Base-by-base conservation (phyloP, 208 protist genomes). In the Crithidia sp. region DNA sequence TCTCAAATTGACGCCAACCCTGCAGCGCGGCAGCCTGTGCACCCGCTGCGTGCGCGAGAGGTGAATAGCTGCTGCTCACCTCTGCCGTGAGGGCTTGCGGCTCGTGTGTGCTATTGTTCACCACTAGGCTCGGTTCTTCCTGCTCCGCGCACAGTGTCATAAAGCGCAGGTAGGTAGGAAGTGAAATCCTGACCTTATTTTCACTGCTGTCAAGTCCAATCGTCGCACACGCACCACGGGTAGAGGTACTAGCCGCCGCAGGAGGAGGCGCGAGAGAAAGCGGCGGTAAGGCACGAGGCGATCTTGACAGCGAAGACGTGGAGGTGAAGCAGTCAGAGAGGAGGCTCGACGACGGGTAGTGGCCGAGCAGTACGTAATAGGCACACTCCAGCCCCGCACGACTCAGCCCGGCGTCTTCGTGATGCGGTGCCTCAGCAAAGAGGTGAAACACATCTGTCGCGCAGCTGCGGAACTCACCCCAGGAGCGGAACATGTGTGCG, bases 401-500 rank as follows among this genome's bases (percentile, higher is more conserved):
- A 14, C 67, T 54, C 57, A 76, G 36, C 10, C 67, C 74, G 6
- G 57, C 28, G 17, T 55, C 56, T 17, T 0, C 37, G 10, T 40
- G 28, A 66, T 16, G n/a, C 14, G 2, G 40, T 7, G 40, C 16
- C 13, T 50, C 71, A 17, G 77, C 77, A n/a, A 82, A 82, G 2
- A 82, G 74, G 5, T 74, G 44, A 67, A 89, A 92, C 7, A 87
- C 84, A 14, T 83, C 68, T n/a, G 16, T 69, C 5, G 84, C 87
- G 50, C 76, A 89, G 9, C 41, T 78, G 5, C 55, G 66, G 37
- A 92, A 63, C 68, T 92, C 81, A 41, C 82, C 82, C 62, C 64
- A 69, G 4, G 87, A 88, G 17, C 84, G 83, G 62, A 83, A 91
- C 86, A 91, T 91, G 7, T 64, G 13, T 64, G 55, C 57, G 69